Evolutionary conservation across 306 rosid species (phyloP).

Genomic region (Gastrolobium villosum): DNA sequence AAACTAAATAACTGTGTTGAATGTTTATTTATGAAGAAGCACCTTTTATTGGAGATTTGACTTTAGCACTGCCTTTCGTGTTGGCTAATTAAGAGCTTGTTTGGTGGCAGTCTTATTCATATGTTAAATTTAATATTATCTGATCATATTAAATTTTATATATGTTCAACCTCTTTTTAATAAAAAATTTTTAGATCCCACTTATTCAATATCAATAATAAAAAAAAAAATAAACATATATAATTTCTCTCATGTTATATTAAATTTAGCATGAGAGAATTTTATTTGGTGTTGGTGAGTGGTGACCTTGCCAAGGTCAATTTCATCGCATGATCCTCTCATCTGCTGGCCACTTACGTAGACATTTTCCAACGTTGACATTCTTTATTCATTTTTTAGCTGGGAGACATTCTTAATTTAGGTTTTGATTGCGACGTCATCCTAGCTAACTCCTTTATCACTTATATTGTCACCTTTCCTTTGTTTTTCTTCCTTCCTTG

Average conservation of each 20-base stretch:
- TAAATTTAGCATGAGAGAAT: no score
- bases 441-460: conserved; percentile 6
- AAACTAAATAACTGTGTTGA: conserved; percentile 3
- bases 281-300: background rate
- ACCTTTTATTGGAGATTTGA: conserved; percentile 5
- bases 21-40: background rate
- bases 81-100: no score
- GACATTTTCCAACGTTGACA: conserved; percentile 18
- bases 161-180: no score
- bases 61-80: background rate
- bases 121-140: no score
- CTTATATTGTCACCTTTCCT: background rate
- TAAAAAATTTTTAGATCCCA: no score
- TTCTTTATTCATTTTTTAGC: background rate
- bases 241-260: no score
- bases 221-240: no score
- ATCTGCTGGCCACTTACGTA: conserved; percentile 27
- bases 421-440: background rate
- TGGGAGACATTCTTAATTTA: conserved; percentile 18
- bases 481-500: background rate
- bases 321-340: background rate
- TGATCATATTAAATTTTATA: no score
- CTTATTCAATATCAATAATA: no score
- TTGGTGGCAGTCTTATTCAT: no score
- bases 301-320: conserved; percentile 46